A percentile compares a stretch with the other conserved stretches of the same genome.
phyloP scores from a whole-genome alignment of 23 red algal genomes.

The Cyanidium caldarium region DNA sequence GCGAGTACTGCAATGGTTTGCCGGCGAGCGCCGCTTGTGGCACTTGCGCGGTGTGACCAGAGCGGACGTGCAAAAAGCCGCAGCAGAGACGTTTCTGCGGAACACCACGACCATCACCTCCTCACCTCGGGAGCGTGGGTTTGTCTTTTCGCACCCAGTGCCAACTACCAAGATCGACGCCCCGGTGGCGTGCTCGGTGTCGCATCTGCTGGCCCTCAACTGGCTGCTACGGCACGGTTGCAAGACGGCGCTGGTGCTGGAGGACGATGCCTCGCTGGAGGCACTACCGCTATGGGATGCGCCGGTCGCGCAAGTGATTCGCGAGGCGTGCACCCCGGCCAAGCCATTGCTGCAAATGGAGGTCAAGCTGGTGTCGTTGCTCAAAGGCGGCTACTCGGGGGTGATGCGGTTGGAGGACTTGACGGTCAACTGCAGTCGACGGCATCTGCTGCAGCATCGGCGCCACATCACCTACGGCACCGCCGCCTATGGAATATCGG shows the following conservation, averaged over 20 bases:
- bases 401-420: neutral
- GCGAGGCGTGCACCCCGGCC: neutral
- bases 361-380: neutral
- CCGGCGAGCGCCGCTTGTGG: neutral
- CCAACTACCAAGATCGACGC: neutral
- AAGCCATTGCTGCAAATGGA: neutral
- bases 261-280: constrained; percentile 1
- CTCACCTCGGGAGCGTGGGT: neutral
- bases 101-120: neutral
- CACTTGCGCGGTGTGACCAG: neutral
- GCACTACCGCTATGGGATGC: neutral
- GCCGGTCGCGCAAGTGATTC: neutral
- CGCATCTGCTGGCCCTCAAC: neutral
- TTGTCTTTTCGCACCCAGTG: neutral
- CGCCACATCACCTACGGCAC: constrained; percentile 3
- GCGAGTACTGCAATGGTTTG: neutral
- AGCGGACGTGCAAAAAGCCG: neutral
- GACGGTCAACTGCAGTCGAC: neutral
- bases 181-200: neutral
- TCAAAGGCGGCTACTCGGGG: neutral
- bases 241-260: neutral
- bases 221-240: neutral
- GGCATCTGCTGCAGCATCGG: neutral
- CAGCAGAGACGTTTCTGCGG: too few relatives aligned
- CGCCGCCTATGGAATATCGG: neutral